Base-by-base conservation (phyloP, 352 stramenopile genomes). In the Pythium chondricola region DNA sequence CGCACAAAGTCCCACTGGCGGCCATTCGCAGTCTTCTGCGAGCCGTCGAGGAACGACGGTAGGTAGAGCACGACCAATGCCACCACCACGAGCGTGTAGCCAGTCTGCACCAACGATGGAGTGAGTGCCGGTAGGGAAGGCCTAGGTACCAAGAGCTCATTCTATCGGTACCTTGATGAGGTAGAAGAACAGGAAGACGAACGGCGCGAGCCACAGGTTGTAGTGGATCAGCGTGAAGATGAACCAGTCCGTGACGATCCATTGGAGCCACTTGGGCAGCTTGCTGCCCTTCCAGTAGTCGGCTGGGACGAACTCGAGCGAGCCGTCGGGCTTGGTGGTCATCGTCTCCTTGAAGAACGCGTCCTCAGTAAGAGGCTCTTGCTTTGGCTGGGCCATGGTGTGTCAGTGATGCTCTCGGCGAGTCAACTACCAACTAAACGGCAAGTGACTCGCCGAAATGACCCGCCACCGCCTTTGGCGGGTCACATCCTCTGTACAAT, bases 161-260 rank as follows among this genome's bases (percentile, higher is more conserved):
- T 9, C 45, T n/a, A n/a, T n/a, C n/a, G n/a, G n/a, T n/a, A 79
- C 72, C 27, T 58, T 44, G 62, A 83, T 71, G 20, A 89, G 57
- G 32, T 77, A 85, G 58, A 82, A 84, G 54, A 85, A 77, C 29
- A 86, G 47, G 39, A 63, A 60, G 22, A 72, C 21, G 31, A 77
- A 72, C 0, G 69, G 66, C 18, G 73, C 43, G 17, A 58, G 49
- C 72, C 73, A 89, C 22, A 85, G 43, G 52, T 85, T 85, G 71
- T 89, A 89, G 58, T 89, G 78, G 64, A 87, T 81, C 46, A 59
- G 69, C 30, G 82, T 54, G 52, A 87, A 83, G 58, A 63, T 65
- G 48, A 84, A 84, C 38, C 65, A 29, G 40, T 83, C 67, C 1
- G 59, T 62, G 27, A 66, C 31, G 25, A 69, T 26, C 21, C 26